A percentile compares a stretch with the other conserved stretches of the same genome.
These are phyloP conservation scores for Solanum hybrid DNA, from an alignment of 305 asterid species.

Conservation along the genomic window DNA sequence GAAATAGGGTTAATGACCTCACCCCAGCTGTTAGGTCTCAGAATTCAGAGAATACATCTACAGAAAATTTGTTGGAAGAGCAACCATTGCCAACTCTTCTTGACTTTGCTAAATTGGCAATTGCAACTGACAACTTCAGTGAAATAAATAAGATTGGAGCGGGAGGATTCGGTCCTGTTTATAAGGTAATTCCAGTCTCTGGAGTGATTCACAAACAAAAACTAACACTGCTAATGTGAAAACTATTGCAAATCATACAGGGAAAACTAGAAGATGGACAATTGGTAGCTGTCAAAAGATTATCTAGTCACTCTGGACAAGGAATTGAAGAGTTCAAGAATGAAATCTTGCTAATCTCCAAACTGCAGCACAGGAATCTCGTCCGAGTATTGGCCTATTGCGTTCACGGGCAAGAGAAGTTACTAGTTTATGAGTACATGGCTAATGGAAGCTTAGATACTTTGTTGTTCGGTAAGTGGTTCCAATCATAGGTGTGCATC, in stretches of 20 bases:
- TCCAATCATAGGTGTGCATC: neutral
- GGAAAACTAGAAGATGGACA: neutral
- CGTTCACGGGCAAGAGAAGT: neutral
- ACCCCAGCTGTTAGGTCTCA: neutral
- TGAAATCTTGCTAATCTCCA: neutral
- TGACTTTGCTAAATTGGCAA: neutral
- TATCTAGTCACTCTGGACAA: neutral
- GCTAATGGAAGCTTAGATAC: neutral
- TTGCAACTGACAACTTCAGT: neutral
- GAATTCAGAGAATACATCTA: neutral
- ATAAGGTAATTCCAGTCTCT: neutral
- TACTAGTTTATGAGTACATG: neutral
- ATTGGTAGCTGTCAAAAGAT: neutral
- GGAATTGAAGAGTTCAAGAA: neutral
- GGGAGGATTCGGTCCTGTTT: neutral
- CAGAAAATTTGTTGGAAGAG: neutral
- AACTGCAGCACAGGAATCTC: neutral
- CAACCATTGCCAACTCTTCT: neutral
- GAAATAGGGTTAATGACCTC: neutral
- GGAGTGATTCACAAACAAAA: neutral
- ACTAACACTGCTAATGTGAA: neutral
- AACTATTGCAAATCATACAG: neutral
- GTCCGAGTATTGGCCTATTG: neutral
- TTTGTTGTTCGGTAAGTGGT: neutral
- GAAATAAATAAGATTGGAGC: neutral